Conservation (phyloP, 768 basidiomycete species). For the Amanita muscaria region DNA sequence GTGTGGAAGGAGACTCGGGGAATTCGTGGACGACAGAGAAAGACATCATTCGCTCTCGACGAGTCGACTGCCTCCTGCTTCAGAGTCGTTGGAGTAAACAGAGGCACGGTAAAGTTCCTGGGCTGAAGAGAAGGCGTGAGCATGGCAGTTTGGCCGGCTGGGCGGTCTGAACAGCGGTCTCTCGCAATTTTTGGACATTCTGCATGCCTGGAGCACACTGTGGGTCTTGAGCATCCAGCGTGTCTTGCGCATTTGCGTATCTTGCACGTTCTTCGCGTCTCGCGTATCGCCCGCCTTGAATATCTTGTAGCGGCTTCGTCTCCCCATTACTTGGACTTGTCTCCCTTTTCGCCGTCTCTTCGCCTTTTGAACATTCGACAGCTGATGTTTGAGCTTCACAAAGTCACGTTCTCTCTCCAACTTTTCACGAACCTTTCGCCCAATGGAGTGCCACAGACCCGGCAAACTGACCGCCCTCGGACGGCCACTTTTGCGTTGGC, state of each 20-base stretch:
- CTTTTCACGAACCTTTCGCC: slow-evolving; percentile 1
- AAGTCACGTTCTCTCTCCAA: neutral
- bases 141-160: too few relatives aligned
- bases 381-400: neutral
- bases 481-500: slow-evolving; percentile 10
- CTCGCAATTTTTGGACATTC: too few relatives aligned
- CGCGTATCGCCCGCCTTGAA: too few relatives aligned
- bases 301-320: neutral
- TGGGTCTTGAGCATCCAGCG: neutral
- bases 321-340: neutral
- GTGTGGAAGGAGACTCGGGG: slow-evolving; percentile 1
- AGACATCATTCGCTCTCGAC: slow-evolving; percentile 1
- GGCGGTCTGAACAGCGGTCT: too few relatives aligned
- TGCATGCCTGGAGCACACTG: too few relatives aligned
- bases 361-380: neutral
- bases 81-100: neutral
- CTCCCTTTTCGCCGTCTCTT: neutral
- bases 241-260: too few relatives aligned
- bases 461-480: slow-evolving; percentile 29
- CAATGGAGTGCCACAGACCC: slow-evolving; percentile 22
- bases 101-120: too few relatives aligned
- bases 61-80: too few relatives aligned
- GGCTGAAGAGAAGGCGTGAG: too few relatives aligned
- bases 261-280: neutral
- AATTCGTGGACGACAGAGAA: slow-evolving; percentile 7